Percentiles rank a stretch among this genome's conserved stretches.
Evolutionary conservation across 164 flowering plant genomes (phyloP).

Genomic region (Nelumbo lutea): DNA sequence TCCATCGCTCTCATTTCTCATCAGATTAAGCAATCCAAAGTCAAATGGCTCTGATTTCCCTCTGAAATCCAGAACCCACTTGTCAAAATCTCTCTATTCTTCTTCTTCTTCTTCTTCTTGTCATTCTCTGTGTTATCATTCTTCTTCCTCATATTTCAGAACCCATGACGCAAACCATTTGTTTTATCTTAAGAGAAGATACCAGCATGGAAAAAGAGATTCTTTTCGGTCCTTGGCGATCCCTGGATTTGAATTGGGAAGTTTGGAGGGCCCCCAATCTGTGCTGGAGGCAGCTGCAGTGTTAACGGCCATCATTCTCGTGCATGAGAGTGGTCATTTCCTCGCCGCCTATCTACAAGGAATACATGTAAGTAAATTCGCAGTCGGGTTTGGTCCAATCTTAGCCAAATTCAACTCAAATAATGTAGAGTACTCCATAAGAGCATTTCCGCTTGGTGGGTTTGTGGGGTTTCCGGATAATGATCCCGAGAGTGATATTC

Average conservation of each 20-base stretch:
- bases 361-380: constrained; percentile 95
- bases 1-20: constrained; percentile 18
- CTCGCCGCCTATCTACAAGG: constrained; percentile 93
- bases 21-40: constrained; percentile 28
- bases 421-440: constrained; percentile 87
- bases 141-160: constrained; percentile 19
- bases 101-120: constrained; percentile 17
- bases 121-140: background rate
- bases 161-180: constrained; percentile 25
- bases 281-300: constrained; percentile 77
- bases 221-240: constrained; percentile 39
- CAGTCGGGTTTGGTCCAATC: constrained; percentile 93
- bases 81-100: constrained; percentile 38
- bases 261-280: constrained; percentile 63
- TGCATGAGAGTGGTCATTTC: constrained; percentile 93
- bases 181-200: constrained; percentile 17
- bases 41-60: constrained; percentile 26
- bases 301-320: constrained; percentile 75
- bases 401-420: constrained; percentile 87
- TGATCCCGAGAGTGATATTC: constrained; percentile 93
- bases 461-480: constrained; percentile 98
- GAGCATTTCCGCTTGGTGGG: constrained; percentile 98
- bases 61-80: constrained; percentile 32
- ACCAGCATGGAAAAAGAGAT: constrained; percentile 24
- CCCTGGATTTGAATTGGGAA: constrained; percentile 48